phyloP scores from a whole-genome alignment of 768 basidiomycete species.

The Lactarius evosmus region DNA sequence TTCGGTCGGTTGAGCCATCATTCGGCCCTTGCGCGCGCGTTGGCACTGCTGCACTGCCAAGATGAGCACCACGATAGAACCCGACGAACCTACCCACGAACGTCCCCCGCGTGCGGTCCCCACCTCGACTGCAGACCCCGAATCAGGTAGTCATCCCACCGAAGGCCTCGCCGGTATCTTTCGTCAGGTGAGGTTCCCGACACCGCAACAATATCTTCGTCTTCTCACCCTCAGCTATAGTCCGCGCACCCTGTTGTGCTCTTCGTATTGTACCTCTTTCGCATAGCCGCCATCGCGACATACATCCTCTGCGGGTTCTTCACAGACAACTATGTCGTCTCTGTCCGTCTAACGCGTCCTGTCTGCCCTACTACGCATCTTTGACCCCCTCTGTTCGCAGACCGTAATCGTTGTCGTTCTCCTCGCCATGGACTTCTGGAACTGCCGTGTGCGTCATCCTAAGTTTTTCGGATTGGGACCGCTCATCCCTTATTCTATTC shows the following conservation, averaged over 20 bases:
- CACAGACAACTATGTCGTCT: constrained; percentile 88
- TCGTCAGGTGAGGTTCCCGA: constrained; percentile 51
- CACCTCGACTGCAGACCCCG: constrained; percentile 61
- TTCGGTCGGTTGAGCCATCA: constrained; percentile 21
- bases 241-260: constrained; percentile 80
- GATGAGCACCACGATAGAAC: constrained; percentile 73
- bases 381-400: constrained; percentile 35
- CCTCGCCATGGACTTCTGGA: constrained; percentile 98
- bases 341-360: constrained; percentile 50
- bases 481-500: not conserved
- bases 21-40: not conserved
- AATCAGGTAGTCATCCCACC: constrained; percentile 52
- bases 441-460: constrained; percentile 67
- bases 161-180: constrained; percentile 72
- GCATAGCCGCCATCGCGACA: constrained; percentile 80
- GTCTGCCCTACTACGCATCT: constrained; percentile 2
- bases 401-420: constrained; percentile 92
- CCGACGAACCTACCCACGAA: constrained; percentile 58
- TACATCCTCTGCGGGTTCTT: constrained; percentile 94
- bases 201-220: not conserved
- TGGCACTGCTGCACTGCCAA: not conserved
- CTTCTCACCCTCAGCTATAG: constrained; percentile 36
- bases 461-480: not conserved
- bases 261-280: constrained; percentile 88
- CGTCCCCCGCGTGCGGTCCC: constrained; percentile 47